Conservation (phyloP, 1,284 basidiomycete species). For the Ceratobasidium sp. region DNA sequence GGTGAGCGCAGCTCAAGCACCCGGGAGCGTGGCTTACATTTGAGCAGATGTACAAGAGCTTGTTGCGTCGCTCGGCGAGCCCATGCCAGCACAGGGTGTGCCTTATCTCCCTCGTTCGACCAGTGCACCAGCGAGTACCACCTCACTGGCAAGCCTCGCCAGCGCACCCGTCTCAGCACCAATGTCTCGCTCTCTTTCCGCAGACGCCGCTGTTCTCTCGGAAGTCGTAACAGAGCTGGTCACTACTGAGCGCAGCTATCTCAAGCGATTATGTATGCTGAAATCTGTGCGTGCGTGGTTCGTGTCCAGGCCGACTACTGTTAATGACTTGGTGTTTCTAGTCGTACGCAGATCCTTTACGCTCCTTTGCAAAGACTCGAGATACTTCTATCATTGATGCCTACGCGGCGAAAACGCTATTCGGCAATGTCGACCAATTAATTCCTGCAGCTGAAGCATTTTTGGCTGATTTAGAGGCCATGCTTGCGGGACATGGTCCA, state of each 20-base stretch:
- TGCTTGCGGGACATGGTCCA: slow-evolving; percentile 69
- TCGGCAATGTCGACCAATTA: slow-evolving; percentile 92
- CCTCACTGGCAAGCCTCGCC: slow-evolving; percentile 25
- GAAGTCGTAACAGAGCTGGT: slow-evolving; percentile 80
- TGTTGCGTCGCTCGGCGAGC: slow-evolving; percentile 75
- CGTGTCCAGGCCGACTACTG: background rate
- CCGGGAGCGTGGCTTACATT: background rate
- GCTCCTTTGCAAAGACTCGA: slow-evolving; percentile 84
- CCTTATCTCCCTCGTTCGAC: slow-evolving; percentile 34
- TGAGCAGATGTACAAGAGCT: slow-evolving; percentile 78
- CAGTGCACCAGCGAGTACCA: slow-evolving; percentile 10
- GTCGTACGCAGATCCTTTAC: slow-evolving; percentile 90
- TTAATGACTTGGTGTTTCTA: slow-evolving; percentile 47
- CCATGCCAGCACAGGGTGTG: slow-evolving; percentile 43
- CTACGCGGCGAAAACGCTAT: slow-evolving; percentile 92
- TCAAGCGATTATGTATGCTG: slow-evolving; percentile 75
- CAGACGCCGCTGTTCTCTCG: slow-evolving; percentile 68
- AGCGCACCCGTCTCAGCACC: slow-evolving; percentile 17
- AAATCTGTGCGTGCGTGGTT: slow-evolving; percentile 59
- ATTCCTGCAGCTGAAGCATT: slow-evolving; percentile 90
- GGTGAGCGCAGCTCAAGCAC: slow-evolving; percentile 60
- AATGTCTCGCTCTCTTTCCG: slow-evolving; percentile 33
- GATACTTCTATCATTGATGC: slow-evolving; percentile 86
- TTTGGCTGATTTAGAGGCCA: slow-evolving; percentile 82
- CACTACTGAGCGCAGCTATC: slow-evolving; percentile 79